These are phyloP conservation scores for Aquilaria sinensis DNA, from an alignment of 345 rosid genomes.

Conservation along the genomic window DNA sequence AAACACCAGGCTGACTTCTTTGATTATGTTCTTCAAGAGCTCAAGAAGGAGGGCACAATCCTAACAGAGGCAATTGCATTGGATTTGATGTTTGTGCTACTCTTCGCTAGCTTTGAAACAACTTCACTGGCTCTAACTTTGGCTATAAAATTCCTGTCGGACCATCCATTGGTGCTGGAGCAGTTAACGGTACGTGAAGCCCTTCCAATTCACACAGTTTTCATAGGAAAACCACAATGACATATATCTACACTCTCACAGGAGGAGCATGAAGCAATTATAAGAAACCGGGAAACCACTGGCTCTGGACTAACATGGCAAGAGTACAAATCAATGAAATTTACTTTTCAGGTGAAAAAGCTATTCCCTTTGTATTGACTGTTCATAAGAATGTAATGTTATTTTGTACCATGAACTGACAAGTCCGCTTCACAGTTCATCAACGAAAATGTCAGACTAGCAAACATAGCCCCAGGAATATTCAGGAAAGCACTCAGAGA, in stretches of 20 bases:
- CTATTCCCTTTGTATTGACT: background rate
- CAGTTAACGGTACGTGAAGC: constrained; percentile 56
- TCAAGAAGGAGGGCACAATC: constrained; percentile 66
- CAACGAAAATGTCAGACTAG: constrained; percentile 85
- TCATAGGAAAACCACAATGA: constrained; percentile 8
- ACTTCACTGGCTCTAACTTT: constrained; percentile 85
- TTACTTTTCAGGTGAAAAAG: constrained; percentile 74
- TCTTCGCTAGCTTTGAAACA: constrained; percentile 97
- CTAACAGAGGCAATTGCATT: constrained; percentile 82
- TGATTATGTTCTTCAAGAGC: constrained; percentile 81
- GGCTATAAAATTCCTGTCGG: constrained; percentile 73
- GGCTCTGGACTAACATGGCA: constrained; percentile 77
- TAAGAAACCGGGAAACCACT: constrained; percentile 43
- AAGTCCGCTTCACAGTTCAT: constrained; percentile 54
- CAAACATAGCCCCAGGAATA: constrained; percentile 91
- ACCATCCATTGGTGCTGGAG: constrained; percentile 55
- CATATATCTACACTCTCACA: constrained; percentile 24
- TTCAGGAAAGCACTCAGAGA: constrained; percentile 81
- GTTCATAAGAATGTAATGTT: background rate
- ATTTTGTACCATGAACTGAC: background rate
- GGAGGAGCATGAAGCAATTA: constrained; percentile 85
- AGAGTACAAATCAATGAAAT: constrained; percentile 96
- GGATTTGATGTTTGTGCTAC: constrained; percentile 91
- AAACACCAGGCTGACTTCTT: constrained; percentile 55
- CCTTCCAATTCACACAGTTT: background rate